Conservation (phyloP, 2,329 filamentous ascomycete species). For the Fusarium sp. region DNA sequence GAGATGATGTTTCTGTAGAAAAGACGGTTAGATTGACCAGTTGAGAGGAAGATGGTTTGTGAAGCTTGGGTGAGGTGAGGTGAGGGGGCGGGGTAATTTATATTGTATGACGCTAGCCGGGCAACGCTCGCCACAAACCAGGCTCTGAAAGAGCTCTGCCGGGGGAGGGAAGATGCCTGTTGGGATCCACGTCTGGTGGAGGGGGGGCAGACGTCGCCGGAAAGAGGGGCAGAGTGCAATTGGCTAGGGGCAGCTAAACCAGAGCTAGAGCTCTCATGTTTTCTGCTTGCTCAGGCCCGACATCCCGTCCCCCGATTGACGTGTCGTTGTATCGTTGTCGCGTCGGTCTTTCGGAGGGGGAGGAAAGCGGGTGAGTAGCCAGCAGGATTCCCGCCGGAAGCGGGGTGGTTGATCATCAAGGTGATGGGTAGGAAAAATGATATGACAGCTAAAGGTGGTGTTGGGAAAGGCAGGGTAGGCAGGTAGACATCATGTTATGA, state of each 20-base stretch:
- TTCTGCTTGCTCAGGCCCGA: neutral
- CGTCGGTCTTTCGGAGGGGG: neutral
- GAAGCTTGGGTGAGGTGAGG: slow-evolving; percentile 20
- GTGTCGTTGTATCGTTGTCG: slow-evolving; percentile 26
- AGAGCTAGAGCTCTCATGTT: neutral
- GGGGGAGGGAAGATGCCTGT: neutral
- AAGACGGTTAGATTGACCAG: slow-evolving; percentile 24
- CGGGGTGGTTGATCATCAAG: slow-evolving; percentile 8
- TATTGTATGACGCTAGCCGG: slow-evolving; percentile 32
- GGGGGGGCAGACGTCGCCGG: slow-evolving; percentile 10
- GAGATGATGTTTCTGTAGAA: slow-evolving; percentile 24
- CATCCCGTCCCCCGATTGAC: slow-evolving; percentile 24
- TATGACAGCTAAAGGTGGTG: slow-evolving; percentile 2
- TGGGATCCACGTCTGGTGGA: neutral
- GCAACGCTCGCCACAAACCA: neutral
- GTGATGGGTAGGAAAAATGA: slow-evolving; percentile 6
- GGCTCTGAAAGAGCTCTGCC: neutral
- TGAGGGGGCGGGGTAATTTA: slow-evolving; percentile 44
- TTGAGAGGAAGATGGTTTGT: slow-evolving; percentile 11
- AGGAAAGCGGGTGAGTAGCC: slow-evolving; percentile 2
- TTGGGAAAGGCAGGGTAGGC: slow-evolving; percentile 1
- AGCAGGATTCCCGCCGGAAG: neutral
- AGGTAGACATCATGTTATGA: slow-evolving; percentile 22
- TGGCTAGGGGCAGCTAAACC: neutral
- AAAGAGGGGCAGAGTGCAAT: slow-evolving; percentile 24